Base-by-base conservation (phyloP, 495 filamentous ascomycete species). In the Chaetomium cochliodes region DNA sequence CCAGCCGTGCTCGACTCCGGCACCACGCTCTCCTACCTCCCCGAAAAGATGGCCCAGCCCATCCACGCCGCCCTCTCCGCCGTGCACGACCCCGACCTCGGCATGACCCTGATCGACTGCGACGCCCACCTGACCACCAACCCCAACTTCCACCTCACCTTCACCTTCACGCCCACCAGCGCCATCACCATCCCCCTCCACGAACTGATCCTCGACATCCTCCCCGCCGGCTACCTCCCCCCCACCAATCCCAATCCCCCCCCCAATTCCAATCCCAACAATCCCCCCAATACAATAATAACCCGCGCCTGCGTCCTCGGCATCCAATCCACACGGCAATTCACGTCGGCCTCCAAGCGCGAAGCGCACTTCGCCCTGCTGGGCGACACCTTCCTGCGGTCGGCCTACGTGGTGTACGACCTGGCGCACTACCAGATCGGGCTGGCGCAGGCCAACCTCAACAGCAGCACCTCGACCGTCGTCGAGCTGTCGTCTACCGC, bases 351-450 rank as follows among this genome's bases (percentile, higher is more conserved):
- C 42, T 26, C 23, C 59, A 59, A 50, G n/a, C n/a, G n/a, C 18
- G 2, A 50, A 5, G 46, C 3, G 56, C 66, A 68, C 33, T 77
- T 73, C 50, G 75, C 77, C 42, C 72, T 85, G 2, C 78, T 85
- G 1, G 94, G 94, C 28, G 93, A 97, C 75, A 97, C 92, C 2
- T 98, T 98, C 79, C 79, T 98, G 20, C 87, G 94, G 58, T 90
- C 87, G 62, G 92, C 93, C 2, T 98, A 98, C 70, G 90, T 97
- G 30, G 94, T 98, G 0, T 97, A 94, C 72, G 93, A 97, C 69
- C 81, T 97, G 12, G 78, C 78, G 15, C 92, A 93, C 73, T 88
- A 93, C 74, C 80, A 93, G 77, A 90, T 98, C 64, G 90, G 86
- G 18, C 76, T 98, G 26, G 94, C 91, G 8, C 90, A 92, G 70